A percentile compares a stretch with the other conserved stretches of the same genome.
These are phyloP conservation scores for Chytriomyces sp. DNA, from an alignment of 192 early-diverging fungal species.

Conservation along the genomic window DNA sequence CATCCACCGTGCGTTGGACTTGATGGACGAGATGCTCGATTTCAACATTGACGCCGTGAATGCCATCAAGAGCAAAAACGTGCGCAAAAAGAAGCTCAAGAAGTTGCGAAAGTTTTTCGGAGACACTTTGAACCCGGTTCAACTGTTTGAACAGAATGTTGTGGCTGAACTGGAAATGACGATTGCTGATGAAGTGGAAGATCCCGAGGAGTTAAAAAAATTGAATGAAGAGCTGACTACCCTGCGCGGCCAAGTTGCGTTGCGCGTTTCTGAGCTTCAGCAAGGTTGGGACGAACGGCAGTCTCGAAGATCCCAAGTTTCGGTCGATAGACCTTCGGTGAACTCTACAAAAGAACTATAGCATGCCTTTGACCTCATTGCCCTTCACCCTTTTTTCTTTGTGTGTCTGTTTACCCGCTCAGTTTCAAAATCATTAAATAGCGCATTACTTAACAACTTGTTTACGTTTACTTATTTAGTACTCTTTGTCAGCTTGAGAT, in stretches of 20 bases:
- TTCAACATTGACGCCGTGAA: conserved; percentile 10
- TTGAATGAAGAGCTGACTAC: conserved; percentile 7
- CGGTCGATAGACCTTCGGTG: too few relatives aligned
- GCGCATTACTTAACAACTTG: too few relatives aligned
- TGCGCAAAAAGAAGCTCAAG: conserved; percentile 39
- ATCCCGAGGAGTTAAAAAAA: neutral
- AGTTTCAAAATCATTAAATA: too few relatives aligned
- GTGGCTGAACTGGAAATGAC: conserved; percentile 21
- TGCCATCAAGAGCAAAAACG: neutral
- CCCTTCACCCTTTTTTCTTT: too few relatives aligned
- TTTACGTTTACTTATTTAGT: too few relatives aligned
- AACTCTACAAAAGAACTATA: too few relatives aligned
- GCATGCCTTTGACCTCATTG: too few relatives aligned
- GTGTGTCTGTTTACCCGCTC: too few relatives aligned
- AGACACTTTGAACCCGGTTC: conserved; percentile 16
- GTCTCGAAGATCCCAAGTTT: neutral
- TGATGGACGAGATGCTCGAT: conserved; percentile 21
- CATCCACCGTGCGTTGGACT: conserved; percentile 2
- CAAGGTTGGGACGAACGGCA: conserved; percentile 6
- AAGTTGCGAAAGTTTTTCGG: conserved; percentile 44
- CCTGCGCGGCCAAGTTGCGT: neutral
- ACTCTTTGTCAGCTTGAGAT: too few relatives aligned
- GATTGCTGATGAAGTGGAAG: neutral
- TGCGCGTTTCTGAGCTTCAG: neutral
- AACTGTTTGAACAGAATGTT: conserved; percentile 19